phyloP scores from a whole-genome alignment of 2,329 filamentous ascomycete genomes.

The Metarhizium brunneum region DNA sequence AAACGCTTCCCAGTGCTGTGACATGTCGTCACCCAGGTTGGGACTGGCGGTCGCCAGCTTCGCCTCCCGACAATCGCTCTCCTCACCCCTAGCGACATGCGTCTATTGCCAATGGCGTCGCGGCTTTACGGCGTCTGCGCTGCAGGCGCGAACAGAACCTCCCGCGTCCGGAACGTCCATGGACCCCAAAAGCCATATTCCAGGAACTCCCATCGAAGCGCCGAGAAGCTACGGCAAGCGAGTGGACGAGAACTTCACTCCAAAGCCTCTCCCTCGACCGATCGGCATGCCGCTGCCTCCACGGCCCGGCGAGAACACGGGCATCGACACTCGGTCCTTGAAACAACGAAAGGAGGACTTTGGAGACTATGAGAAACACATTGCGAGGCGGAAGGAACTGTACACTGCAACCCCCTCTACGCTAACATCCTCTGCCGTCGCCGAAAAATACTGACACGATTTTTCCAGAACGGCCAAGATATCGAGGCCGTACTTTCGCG shows the following conservation, averaged over 20 bases:
- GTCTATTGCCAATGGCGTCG: conserved; percentile 42
- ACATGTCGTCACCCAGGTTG: conserved; percentile 24
- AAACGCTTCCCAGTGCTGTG: background rate
- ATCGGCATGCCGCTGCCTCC: conserved; percentile 76
- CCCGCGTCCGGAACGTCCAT: conserved; percentile 25
- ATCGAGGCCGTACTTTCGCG: conserved; percentile 85
- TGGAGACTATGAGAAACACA: conserved; percentile 75
- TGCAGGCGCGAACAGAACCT: conserved; percentile 20
- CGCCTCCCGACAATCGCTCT: conserved; percentile 1
- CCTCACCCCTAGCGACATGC: conserved; percentile 30
- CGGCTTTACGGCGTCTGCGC: conserved; percentile 36
- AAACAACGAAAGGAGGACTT: conserved; percentile 69
- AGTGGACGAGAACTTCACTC: conserved; percentile 42
- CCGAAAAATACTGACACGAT: background rate
- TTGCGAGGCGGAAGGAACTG: conserved; percentile 67
- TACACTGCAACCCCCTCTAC: conserved; percentile 28
- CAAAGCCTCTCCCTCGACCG: conserved; percentile 56
- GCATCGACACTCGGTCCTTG: conserved; percentile 58
- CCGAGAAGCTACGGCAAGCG: conserved; percentile 51
- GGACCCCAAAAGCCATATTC: conserved; percentile 28
- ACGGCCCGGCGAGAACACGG: conserved; percentile 69
- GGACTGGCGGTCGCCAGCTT: conserved; percentile 19
- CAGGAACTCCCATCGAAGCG: conserved; percentile 44
- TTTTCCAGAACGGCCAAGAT: conserved; percentile 58
- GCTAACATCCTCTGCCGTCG: no score